Base-by-base conservation (phyloP, 768 basidiomycete species). In the Tremella mesenterica region DNA sequence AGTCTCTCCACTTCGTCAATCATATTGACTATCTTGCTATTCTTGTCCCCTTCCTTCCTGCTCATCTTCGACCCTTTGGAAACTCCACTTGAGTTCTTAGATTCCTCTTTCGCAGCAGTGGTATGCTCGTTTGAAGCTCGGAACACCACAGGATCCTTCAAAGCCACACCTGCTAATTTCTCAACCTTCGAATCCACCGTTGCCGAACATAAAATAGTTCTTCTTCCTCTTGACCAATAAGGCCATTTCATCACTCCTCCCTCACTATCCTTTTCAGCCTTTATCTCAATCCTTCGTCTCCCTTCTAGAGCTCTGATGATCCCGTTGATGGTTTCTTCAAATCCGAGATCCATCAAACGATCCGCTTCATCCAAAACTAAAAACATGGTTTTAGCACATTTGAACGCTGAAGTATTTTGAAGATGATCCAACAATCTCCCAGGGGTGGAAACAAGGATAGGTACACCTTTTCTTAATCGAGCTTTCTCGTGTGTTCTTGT, bases 331-430 rank as follows among this genome's bases (percentile, higher is more conserved):
- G 90, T 88, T 67, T 97, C 91, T 71, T 95, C 92, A 58, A 99
- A 99, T 0, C 95, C 95, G 38, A 97, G 81, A 59, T 97, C 92
- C 92, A 97, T 97, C 47, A 99, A 76, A 36, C 91, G 79, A 74
- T 99, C 95, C 5, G 93, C 92, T 76, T 99, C 95, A 69, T 99
- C 95, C 23, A 97, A 81, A 8, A 99, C 84, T 27, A 99, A 79
- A 90, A 93, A 99, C 44, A 88, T 82, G 70, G 88, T 88, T 75
- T 92, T 93, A 48, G 85, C 90, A 51, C 92, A 81, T 55, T 91
- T 84, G 74, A 99, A 89, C 0, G 88, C 85, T 0, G 86, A 81
- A 0, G 95, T 97, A 64, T 93, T 92, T 72, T 97, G 91, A 33
- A 99, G 79, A 68, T 99, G 95, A 70, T 97, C 95, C 52, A 99